phyloP scores from a whole-genome alignment of 2,329 filamentous ascomycete genomes.

The Botryosphaeria agaves region DNA sequence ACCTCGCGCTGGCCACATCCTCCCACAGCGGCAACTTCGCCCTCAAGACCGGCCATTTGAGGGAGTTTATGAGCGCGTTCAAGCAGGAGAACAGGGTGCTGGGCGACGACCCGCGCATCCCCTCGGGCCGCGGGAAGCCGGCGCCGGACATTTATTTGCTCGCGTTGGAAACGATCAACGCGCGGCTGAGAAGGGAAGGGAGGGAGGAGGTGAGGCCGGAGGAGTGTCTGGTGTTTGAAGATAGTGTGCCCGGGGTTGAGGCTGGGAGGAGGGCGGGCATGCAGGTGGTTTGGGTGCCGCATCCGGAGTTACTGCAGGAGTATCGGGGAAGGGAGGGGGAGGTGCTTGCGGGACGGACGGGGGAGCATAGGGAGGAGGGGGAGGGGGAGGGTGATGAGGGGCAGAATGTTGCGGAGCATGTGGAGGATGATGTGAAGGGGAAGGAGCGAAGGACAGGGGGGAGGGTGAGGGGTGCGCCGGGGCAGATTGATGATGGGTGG shows the following conservation, averaged over 20 bases:
- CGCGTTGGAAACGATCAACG: slow-evolving; percentile 72
- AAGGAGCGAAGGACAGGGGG: slow-evolving; percentile 19
- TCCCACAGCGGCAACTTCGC: slow-evolving; percentile 55
- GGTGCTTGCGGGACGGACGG: slow-evolving; percentile 69
- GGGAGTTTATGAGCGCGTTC: slow-evolving; percentile 40
- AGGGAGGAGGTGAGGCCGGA: slow-evolving; percentile 51
- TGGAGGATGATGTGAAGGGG: slow-evolving; percentile 15
- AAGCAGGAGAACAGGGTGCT: slow-evolving; percentile 54
- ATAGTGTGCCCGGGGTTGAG: slow-evolving; percentile 85
- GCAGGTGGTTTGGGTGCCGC: slow-evolving; percentile 86
- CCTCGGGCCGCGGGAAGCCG: slow-evolving; percentile 73
- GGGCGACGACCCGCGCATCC: slow-evolving; percentile 70
- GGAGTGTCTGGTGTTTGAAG: slow-evolving; percentile 93
- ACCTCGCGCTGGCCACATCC: slow-evolving; percentile 77
- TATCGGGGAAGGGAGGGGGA: slow-evolving; percentile 61
- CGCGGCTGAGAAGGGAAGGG: slow-evolving; percentile 39
- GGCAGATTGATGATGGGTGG: slow-evolving; percentile 43
- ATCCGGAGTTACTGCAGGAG: slow-evolving; percentile 59
- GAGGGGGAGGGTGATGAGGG: slow-evolving; percentile 17
- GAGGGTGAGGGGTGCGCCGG: slow-evolving; percentile 27
- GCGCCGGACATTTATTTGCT: slow-evolving; percentile 88
- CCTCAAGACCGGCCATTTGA: slow-evolving; percentile 50
- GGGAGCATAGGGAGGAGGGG: slow-evolving; percentile 44
- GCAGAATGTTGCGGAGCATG: slow-evolving; percentile 17
- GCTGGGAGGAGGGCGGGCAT: slow-evolving; percentile 81